Evolutionary conservation across 352 stramenopile genomes (phyloP), one percentile per base, ranked within the genome.

Genomic region (Globisporangium nagaii): DNA sequence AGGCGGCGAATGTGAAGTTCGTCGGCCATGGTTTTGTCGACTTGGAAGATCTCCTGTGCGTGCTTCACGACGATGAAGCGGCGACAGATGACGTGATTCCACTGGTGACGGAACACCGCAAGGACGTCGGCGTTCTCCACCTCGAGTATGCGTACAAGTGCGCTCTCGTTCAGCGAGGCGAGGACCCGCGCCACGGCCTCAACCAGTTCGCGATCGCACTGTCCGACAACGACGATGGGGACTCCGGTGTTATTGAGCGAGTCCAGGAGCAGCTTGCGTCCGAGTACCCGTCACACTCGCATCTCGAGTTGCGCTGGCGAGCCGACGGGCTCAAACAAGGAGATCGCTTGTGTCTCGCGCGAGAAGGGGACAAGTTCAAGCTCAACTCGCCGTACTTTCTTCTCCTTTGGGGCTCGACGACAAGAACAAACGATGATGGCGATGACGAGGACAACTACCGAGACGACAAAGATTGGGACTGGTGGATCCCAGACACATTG

Each of bases 61-160:
- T 80, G 4, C 52, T 85, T 0, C 66, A 80, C 17, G 62, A 71
- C n/a, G 71, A 85, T 34, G 66, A 56, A 2, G 64, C 71, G 20
- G 32, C 62, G 4, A 82, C 71, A 1, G 60, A 78, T 19, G 74
- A 80, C 24, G 41, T 85, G 4, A 59, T 60, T 9, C 60, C 66
- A 8, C 70, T 85, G 12, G 54, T 48, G 8, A 81, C 69, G 0
- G 62, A 70, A 11, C 40, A 64, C 0, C 46, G 71, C 48, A 63
- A 67, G 15, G 71, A 79, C 28, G 62, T 77, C 3, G 71, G 71
- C 2, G 60, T 74, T 5, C 20, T 82, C 13, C 32, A 73, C 8
- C 37, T 85, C 17, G 27, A 71, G 34, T 78, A 79, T 32, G 39
- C 76, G 53, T 85, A 77, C 60, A 78, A 85, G 31, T 82, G 74